These are phyloP conservation scores for Magnolia changhungtana DNA, from an alignment of 164 flowering plant genomes.

Conservation along the genomic window DNA sequence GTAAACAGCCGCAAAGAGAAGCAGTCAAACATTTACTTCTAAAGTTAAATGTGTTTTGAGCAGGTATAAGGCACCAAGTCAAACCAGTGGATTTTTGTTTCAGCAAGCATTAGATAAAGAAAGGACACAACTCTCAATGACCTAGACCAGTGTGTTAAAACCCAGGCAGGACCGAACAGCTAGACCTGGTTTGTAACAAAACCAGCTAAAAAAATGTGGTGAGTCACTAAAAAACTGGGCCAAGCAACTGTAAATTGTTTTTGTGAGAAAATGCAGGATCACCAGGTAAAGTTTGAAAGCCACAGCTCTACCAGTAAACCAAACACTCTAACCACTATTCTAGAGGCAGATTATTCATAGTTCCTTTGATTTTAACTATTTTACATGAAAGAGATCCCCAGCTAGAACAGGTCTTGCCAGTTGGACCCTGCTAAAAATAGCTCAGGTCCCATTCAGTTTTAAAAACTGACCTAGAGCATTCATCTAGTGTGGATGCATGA, in stretches of 20 bases:
- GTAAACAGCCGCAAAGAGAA: background rate
- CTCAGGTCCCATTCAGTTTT: background rate
- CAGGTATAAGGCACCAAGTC: background rate
- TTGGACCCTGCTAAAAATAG: background rate
- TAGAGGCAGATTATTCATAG: background rate
- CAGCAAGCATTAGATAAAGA: background rate
- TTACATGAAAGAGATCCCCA: background rate
- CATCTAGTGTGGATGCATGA: background rate
- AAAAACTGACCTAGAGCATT: background rate
- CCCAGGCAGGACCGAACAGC: background rate
- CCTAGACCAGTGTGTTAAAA: background rate
- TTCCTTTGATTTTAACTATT: background rate
- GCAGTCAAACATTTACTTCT: background rate
- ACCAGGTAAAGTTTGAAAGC: background rate
- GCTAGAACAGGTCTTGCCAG: background rate
- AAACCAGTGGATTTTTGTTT: background rate
- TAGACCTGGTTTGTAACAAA: background rate
- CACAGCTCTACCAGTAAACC: background rate
- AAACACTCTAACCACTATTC: background rate
- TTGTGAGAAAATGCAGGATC: background rate
- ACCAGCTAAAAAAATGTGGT: background rate
- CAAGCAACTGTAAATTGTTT: background rate
- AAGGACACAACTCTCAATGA: background rate
- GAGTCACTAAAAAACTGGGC: background rate
- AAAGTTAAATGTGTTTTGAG: background rate